These are phyloP conservation scores for Cladorrhinum sp. DNA, from an alignment of 2,329 filamentous ascomycete species.

Conservation along the genomic window DNA sequence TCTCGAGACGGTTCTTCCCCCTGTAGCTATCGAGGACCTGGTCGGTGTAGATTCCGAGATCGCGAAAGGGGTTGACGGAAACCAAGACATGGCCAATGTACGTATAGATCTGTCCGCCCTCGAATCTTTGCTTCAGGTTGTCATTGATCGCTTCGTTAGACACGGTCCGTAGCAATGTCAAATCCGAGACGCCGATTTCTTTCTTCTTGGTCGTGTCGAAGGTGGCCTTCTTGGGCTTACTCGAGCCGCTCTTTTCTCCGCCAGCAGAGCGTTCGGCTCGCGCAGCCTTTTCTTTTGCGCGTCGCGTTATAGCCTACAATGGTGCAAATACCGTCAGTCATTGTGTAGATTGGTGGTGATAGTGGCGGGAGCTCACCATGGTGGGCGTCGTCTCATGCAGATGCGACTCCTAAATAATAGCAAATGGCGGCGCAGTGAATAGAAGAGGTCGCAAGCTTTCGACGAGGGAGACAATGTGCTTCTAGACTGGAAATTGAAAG, in stretches of 20 bases:
- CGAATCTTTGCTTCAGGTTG: conserved; percentile 96
- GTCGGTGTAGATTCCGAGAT: conserved; percentile 97
- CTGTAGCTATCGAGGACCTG: conserved; percentile 88
- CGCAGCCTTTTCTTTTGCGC: conserved; percentile 47
- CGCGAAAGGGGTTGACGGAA: conserved; percentile 96
- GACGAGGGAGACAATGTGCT: not conserved
- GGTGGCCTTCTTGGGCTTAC: conserved; percentile 87
- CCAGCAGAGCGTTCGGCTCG: conserved; percentile 42
- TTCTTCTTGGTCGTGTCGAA: conserved; percentile 98
- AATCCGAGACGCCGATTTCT: conserved; percentile 96
- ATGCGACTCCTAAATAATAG: conserved; percentile 14
- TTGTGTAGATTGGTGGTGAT: not conserved
- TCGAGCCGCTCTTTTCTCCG: conserved; percentile 39
- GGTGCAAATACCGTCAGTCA: conserved; percentile 12
- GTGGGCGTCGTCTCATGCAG: conserved; percentile 21
- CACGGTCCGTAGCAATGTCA: conserved; percentile 96
- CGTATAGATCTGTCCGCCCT: conserved; percentile 97
- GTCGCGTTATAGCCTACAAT: conserved; percentile 48
- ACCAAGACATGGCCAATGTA: conserved; percentile 99
- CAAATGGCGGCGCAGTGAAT: conserved; percentile 8
- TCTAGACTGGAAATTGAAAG: not conserved
- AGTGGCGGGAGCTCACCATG: conserved; percentile 23
- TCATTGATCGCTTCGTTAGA: conserved; percentile 99
- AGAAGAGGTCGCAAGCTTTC: not conserved
- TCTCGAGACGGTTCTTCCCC: conserved; percentile 94